Conservation (phyloP, 2,329 filamentous ascomycete genomes). For the Neophaeococcomyces aloes region DNA sequence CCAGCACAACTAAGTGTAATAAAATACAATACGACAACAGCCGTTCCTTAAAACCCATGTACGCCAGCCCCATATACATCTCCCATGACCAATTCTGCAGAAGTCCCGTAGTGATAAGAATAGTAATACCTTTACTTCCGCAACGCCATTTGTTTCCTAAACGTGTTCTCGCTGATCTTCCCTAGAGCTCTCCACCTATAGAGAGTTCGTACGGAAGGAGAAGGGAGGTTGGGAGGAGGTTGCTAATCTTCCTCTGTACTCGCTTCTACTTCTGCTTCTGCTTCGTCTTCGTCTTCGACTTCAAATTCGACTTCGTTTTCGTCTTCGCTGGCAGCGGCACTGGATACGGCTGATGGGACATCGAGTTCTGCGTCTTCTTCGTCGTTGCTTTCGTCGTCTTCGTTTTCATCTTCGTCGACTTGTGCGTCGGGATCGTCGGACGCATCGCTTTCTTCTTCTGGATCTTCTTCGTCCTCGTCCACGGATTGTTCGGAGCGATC, state of each 20-base stretch:
- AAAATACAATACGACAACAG: too few relatives aligned
- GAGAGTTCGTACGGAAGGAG: slow-evolving; percentile 2
- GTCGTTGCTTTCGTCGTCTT: neutral
- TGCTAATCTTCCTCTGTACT: slow-evolving; percentile 2
- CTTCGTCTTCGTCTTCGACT: too few relatives aligned
- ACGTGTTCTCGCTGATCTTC: too few relatives aligned
- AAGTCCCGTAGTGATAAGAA: too few relatives aligned
- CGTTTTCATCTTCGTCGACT: neutral
- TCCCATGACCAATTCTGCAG: too few relatives aligned
- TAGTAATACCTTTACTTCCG: too few relatives aligned
- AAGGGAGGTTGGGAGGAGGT: too few relatives aligned
- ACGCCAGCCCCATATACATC: too few relatives aligned
- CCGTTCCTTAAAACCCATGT: too few relatives aligned
- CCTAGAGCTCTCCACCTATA: slow-evolving; percentile 1
- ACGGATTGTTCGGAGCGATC: slow-evolving; percentile 7
- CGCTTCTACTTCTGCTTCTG: neutral
- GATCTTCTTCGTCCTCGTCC: neutral
- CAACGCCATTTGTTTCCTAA: too few relatives aligned
- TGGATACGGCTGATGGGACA: slow-evolving; percentile 6
- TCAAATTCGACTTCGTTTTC: too few relatives aligned
- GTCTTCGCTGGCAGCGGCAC: neutral
- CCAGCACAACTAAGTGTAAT: too few relatives aligned
- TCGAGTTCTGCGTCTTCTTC: slow-evolving; percentile 19
- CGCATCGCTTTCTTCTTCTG: slow-evolving; percentile 7
- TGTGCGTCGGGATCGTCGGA: slow-evolving; percentile 7